Percentiles rank a stretch among this genome's conserved stretches.
phyloP scores from a whole-genome alignment of 2,329 filamentous ascomycete genomes.

The Dendrostoma leiphaemia region DNA sequence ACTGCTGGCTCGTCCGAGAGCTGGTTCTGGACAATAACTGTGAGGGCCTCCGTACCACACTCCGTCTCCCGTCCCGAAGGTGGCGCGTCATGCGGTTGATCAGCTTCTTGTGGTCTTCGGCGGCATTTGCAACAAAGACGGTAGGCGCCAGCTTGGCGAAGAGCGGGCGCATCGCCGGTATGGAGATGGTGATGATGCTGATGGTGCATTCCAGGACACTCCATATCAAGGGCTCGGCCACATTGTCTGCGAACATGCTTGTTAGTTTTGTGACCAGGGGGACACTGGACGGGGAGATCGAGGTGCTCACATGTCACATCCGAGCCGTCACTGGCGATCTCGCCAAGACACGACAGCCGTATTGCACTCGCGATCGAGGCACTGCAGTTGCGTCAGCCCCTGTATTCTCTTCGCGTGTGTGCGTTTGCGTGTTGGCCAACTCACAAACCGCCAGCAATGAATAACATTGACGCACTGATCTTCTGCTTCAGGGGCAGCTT shows the following conservation, averaged over 20 bases:
- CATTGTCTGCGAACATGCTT: too few species aligned
- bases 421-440: too few species aligned
- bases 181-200: constrained; percentile 10
- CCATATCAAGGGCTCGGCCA: constrained; percentile 8
- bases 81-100: background rate
- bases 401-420: background rate
- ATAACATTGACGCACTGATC: constrained; percentile 3
- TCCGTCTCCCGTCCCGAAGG: background rate
- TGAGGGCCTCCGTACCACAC: background rate
- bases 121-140: constrained; percentile 18
- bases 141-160: constrained; percentile 10
- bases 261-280: constrained; percentile 1
- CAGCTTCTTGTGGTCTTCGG: constrained; percentile 8
- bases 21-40: background rate
- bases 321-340: background rate
- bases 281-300: background rate
- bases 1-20: too few species aligned
- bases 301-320: constrained; percentile 8
- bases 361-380: constrained; percentile 1
- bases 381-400: constrained; percentile 1
- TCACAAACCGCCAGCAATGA: constrained; percentile 12
- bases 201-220: constrained; percentile 12
- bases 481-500: constrained; percentile 11
- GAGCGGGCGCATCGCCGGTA: constrained; percentile 10
- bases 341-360: background rate